Evolutionary conservation across 176 grass and related monocot genomes (phyloP).

Genomic region (Tillandsia leiboldiana): DNA sequence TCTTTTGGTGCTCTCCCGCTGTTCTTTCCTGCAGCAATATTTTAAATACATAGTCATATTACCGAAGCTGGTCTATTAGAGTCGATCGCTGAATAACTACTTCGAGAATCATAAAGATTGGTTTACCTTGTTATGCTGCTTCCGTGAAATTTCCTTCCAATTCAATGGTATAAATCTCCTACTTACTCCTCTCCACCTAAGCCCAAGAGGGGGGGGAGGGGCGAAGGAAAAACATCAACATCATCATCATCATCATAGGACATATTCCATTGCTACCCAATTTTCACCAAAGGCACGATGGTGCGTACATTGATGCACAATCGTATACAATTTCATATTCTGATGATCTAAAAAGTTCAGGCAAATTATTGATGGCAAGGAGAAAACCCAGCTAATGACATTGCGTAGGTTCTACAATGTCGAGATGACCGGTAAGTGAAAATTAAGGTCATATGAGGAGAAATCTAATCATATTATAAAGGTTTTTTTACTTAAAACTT

Average conservation of each 20-base stretch:
- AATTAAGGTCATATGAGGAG: too few species aligned
- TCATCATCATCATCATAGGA: not conserved
- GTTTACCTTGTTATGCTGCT: constrained; percentile 56
- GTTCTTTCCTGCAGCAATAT: constrained; percentile 56
- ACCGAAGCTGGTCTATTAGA: not conserved
- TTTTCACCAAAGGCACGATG: not conserved
- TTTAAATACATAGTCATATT: not conserved
- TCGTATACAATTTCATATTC: not conserved
- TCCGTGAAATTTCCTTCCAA: constrained; percentile 48
- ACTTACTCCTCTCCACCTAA: constrained; percentile 63
- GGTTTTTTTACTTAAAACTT: constrained; percentile 43
- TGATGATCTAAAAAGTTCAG: not conserved
- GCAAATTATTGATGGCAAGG: too few species aligned
- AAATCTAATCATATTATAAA: too few species aligned
- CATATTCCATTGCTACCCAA: not conserved
- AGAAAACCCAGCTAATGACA: too few species aligned
- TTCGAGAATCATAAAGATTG: not conserved
- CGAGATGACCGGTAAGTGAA: too few species aligned
- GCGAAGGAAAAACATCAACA: not conserved
- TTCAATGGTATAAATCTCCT: constrained; percentile 37
- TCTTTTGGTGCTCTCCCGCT: constrained; percentile 43
- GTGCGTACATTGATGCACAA: not conserved
- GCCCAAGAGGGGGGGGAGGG: constrained; percentile 4
- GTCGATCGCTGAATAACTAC: not conserved
- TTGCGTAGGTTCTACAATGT: too few species aligned